Evolutionary conservation across 352 stramenopile genomes (phyloP).

Genomic region (Paralagenidium karlingii): DNA sequence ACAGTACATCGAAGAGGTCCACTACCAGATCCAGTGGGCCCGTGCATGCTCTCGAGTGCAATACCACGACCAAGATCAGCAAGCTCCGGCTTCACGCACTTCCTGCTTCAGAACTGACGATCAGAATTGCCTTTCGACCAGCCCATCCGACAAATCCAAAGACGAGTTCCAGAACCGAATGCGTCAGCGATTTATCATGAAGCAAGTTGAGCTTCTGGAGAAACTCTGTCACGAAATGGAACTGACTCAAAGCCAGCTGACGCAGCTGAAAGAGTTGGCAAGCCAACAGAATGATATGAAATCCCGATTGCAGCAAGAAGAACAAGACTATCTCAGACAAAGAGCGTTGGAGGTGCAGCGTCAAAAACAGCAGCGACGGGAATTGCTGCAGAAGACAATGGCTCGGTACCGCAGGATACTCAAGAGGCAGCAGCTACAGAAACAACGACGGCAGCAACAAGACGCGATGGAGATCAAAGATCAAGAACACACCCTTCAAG

Average conservation of each 20-base stretch:
- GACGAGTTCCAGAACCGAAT: too few species aligned
- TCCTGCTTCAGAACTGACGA: conserved; percentile 4
- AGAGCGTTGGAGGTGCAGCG: too few species aligned
- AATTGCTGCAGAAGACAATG: conserved; percentile 1
- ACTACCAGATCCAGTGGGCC: too few species aligned
- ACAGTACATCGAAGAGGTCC: too few species aligned
- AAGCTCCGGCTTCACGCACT: conserved; percentile 9
- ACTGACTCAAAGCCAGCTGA: too few species aligned
- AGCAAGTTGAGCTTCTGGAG: too few species aligned
- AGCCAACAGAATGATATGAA: conserved; percentile 2
- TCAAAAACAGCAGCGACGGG: conserved; percentile 8
- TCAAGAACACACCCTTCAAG: too few species aligned
- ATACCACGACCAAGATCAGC: too few species aligned
- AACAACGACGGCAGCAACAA: conserved; percentile 5
- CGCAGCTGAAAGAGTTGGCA: conserved; percentile 3
- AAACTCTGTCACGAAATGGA: too few species aligned
- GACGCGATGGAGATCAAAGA: conserved; percentile 4
- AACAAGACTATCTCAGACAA: too few species aligned
- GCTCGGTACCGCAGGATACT: conserved; percentile 4
- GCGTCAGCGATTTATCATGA: too few species aligned
- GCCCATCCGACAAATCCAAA: conserved; percentile 3
- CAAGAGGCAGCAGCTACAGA: conserved; percentile 7
- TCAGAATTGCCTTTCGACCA: not conserved
- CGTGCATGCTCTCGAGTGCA: too few species aligned
- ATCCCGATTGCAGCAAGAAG: not conserved